Conservation (phyloP, 2,329 filamentous ascomycete species). For the Pseudogymnoascus verrucosus region DNA sequence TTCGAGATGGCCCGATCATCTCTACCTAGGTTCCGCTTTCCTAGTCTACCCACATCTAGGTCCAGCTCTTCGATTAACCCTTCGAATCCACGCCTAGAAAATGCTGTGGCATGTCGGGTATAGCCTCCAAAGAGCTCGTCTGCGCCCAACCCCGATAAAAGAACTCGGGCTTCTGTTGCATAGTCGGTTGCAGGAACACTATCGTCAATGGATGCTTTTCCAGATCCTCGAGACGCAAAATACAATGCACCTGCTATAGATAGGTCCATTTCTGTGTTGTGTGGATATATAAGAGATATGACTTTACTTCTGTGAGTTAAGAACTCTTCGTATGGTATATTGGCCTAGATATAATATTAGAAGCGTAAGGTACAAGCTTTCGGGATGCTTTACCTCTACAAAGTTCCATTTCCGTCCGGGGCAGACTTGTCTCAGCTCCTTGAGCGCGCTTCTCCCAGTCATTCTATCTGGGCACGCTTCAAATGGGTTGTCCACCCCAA, state of each 20-base stretch:
- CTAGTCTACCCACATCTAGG: conserved; percentile 76
- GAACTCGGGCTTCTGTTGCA: conserved; percentile 65
- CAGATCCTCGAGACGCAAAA: conserved; percentile 74
- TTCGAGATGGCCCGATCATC: conserved; percentile 87
- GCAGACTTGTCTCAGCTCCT: conserved; percentile 65
- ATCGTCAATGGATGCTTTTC: conserved; percentile 26
- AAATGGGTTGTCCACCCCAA: conserved; percentile 40
- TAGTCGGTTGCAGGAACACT: conserved; percentile 35
- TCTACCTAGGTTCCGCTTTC: conserved; percentile 87
- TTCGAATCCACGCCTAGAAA: conserved; percentile 56
- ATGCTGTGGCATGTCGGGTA: conserved; percentile 72
- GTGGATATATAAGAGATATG: conserved; percentile 74
- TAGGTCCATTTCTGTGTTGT: conserved; percentile 97
- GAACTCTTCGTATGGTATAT: conserved; percentile 74
- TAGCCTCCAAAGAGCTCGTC: conserved; percentile 97
- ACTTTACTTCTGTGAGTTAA: conserved; percentile 60
- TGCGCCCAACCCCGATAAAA: conserved; percentile 87
- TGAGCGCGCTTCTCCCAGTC: conserved; percentile 72
- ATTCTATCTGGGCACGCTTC: conserved; percentile 85
- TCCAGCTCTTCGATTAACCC: conserved; percentile 75
- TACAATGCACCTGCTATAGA: conserved; percentile 93
- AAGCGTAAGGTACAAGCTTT: conserved; percentile 10
- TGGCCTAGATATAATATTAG: conserved; percentile 43
- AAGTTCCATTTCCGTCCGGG: conserved; percentile 73
- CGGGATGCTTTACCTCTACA: conserved; percentile 47